A percentile compares a stretch with the other conserved stretches of the same genome.
Conservation (phyloP, 345 rosid species). For the Erysimum cheiranthoides region DNA sequence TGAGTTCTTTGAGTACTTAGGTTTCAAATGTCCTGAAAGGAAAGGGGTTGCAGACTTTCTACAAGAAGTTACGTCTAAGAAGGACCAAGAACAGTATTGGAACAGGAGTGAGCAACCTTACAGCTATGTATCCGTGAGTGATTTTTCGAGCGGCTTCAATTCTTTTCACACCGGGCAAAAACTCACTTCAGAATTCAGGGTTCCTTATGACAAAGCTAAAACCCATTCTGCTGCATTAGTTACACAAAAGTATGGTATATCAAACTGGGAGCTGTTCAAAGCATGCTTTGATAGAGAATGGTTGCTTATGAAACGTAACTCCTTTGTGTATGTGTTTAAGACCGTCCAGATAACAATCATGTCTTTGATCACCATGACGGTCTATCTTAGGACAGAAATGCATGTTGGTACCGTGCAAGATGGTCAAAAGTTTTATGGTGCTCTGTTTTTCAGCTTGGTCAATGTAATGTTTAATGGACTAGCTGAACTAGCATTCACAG, state of each 20-base stretch:
- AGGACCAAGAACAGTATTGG: slow-evolving; percentile 87
- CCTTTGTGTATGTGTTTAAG: slow-evolving; percentile 63
- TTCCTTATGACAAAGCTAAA: slow-evolving; percentile 60
- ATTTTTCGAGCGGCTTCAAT: slow-evolving; percentile 54
- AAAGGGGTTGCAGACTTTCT: slow-evolving; percentile 78
- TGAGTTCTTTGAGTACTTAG: slow-evolving; percentile 67
- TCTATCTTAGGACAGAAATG: slow-evolving; percentile 67
- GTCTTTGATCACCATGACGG: slow-evolving; percentile 57
- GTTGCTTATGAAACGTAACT: slow-evolving; percentile 69
- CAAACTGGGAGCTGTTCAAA: slow-evolving; percentile 67
- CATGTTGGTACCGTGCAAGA: slow-evolving; percentile 48
- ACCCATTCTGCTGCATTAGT: slow-evolving; percentile 68
- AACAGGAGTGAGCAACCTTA: slow-evolving; percentile 55
- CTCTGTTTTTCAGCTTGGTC: slow-evolving; percentile 61
- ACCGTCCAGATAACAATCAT: slow-evolving; percentile 57
- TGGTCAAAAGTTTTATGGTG: slow-evolving; percentile 63
- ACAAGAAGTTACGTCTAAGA: slow-evolving; percentile 77
- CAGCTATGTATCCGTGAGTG: slow-evolving; percentile 53
- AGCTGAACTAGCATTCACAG: slow-evolving; percentile 64
- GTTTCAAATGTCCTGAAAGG: slow-evolving; percentile 76
- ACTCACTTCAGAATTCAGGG: slow-evolving; percentile 50
- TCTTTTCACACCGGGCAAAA: slow-evolving; percentile 59
- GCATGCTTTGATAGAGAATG: slow-evolving; percentile 77
- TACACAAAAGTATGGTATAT: slow-evolving; percentile 67
- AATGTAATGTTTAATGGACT: slow-evolving; percentile 72